Evolutionary conservation across 768 basidiomycete genomes (phyloP).

Genomic region (Mycena belliarum): DNA sequence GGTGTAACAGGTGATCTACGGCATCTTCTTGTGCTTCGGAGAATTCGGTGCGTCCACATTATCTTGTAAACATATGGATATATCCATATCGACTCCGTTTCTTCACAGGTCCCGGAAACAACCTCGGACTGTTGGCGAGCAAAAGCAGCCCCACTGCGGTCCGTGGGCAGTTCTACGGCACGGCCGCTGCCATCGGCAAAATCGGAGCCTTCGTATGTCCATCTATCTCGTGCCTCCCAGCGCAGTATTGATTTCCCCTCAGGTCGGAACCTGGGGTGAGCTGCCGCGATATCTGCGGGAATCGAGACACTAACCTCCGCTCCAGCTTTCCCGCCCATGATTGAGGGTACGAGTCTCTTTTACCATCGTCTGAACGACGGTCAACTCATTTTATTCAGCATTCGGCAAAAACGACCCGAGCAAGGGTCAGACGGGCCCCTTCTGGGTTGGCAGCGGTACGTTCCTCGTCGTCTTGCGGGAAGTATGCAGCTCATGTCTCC

Average conservation of each 20-base stretch:
- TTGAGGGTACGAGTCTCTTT: conserved; percentile 44
- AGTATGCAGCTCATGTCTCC: conserved; percentile 6
- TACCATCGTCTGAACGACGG: not conserved
- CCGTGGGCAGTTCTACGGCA: conserved; percentile 84
- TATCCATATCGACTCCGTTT: too few species aligned
- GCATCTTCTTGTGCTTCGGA: conserved; percentile 87
- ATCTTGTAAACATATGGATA: too few species aligned
- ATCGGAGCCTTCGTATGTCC: conserved; percentile 68
- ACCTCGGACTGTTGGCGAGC: conserved; percentile 79
- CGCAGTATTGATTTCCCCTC: not conserved
- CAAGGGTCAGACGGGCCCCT: conserved; percentile 79
- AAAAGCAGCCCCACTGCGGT: conserved; percentile 86
- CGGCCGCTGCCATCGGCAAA: conserved; percentile 86
- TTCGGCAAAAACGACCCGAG: conserved; percentile 53
- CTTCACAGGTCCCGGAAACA: conserved; percentile 73
- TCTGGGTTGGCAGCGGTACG: conserved; percentile 81
- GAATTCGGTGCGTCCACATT: conserved; percentile 76
- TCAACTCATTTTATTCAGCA: conserved; percentile 34
- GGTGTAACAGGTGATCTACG: conserved; percentile 68
- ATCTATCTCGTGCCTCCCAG: not conserved
- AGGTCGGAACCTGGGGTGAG: conserved; percentile 71
- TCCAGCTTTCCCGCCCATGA: conserved; percentile 67
- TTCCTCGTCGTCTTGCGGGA: not conserved
- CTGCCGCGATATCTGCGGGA: not conserved
- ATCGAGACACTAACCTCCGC: not conserved